These are phyloP conservation scores for Rhizopus arrhizus DNA, from an alignment of 371 early-diverging fungal species.

Conservation along the genomic window DNA sequence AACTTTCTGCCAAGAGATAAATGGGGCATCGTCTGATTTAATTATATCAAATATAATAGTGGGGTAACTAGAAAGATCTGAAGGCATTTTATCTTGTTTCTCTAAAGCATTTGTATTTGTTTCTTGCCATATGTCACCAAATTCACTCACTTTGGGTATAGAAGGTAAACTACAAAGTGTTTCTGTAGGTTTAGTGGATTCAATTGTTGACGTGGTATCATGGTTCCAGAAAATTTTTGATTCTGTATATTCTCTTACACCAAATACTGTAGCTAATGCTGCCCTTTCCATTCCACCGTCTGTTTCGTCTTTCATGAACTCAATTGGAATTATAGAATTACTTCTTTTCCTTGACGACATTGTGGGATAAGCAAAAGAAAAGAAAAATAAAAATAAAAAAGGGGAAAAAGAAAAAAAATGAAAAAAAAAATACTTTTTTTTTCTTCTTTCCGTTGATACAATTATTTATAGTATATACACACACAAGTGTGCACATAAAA, in stretches of 20 bases:
- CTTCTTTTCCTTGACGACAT: conserved; percentile 18
- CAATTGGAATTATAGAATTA: conserved; percentile 32
- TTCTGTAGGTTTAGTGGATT: conserved; percentile 3
- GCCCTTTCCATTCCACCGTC: conserved; percentile 47
- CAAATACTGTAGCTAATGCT: conserved; percentile 53
- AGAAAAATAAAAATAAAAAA: too few relatives aligned
- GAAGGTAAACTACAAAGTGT: conserved; percentile 26
- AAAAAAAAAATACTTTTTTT: background rate
- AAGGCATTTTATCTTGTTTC: conserved; percentile 32
- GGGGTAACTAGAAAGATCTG: conserved; percentile 51
- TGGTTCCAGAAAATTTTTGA: conserved; percentile 51
- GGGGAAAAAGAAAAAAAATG: too few relatives aligned
- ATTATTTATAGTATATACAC: too few relatives aligned
- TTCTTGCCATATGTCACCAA: conserved; percentile 35
- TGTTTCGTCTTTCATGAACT: conserved; percentile 28
- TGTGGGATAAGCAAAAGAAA: too few relatives aligned
- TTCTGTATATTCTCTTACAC: conserved; percentile 49
- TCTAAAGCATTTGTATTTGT: conserved; percentile 10
- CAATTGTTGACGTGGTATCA: conserved; percentile 7
- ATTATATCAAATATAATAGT: conserved; percentile 55
- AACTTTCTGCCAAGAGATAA: conserved; percentile 37
- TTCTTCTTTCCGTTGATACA: too few relatives aligned
- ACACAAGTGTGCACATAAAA: too few relatives aligned
- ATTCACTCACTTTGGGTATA: conserved; percentile 47
- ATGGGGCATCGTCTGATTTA: conserved; percentile 52